phyloP scores from a whole-genome alignment of 768 basidiomycete species.

The Rickenella mellea region DNA sequence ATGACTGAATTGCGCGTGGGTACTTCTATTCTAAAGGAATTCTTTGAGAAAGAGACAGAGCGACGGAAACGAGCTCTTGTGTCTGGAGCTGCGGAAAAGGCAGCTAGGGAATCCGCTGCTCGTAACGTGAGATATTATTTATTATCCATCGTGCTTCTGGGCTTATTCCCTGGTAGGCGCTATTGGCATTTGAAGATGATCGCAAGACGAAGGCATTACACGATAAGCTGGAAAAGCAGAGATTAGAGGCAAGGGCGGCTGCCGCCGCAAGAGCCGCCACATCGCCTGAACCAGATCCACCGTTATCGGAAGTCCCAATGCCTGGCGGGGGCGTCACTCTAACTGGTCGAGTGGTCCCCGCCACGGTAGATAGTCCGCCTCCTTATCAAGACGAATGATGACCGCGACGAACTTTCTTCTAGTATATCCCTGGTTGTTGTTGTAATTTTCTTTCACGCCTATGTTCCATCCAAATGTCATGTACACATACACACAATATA shows the following conservation, averaged over 20 bases:
- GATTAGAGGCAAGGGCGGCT: constrained; percentile 30
- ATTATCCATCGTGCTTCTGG: neutral
- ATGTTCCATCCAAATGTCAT: too few relatives aligned
- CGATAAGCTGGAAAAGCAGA: constrained; percentile 53
- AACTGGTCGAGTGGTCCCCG: constrained; percentile 1
- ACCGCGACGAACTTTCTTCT: neutral
- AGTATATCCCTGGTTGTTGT: too few relatives aligned
- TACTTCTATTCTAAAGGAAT: constrained; percentile 54
- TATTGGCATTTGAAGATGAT: constrained; percentile 72
- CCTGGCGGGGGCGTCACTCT: neutral
- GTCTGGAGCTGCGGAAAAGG: constrained; percentile 50
- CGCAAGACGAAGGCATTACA: constrained; percentile 44
- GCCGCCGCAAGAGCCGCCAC: constrained; percentile 2
- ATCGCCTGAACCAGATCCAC: neutral
- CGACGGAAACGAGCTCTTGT: constrained; percentile 39
- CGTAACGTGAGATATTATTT: constrained; percentile 36
- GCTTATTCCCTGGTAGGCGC: constrained; percentile 40
- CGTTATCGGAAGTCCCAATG: neutral
- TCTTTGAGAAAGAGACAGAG: constrained; percentile 40
- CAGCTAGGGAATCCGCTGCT: constrained; percentile 39
- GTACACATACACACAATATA: too few relatives aligned
- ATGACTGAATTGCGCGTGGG: constrained; percentile 54
- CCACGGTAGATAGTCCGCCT: constrained; percentile 12
- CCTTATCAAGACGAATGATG: constrained; percentile 10
- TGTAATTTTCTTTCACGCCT: too few relatives aligned